Conservation (phyloP, 148 eudicot genomes). For the Chenopodium formosanum region DNA sequence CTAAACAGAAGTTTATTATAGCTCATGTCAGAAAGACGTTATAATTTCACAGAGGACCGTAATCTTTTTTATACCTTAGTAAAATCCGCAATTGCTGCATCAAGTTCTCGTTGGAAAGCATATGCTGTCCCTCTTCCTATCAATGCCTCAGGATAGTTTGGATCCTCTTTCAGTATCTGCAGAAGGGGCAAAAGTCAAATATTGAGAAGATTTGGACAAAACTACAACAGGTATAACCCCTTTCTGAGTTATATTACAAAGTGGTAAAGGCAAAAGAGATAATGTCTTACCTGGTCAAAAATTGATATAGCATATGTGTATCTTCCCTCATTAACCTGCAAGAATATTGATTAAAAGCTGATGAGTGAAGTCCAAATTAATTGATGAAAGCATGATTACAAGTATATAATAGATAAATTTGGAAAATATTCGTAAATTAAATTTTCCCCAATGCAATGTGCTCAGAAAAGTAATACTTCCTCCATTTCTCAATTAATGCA, state of each 20-base stretch:
- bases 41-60: not conserved
- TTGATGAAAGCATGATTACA: not conserved
- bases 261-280: constrained; percentile 8
- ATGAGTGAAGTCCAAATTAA: not conserved
- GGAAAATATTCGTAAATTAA: not conserved
- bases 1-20: constrained; percentile 36
- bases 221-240: not conserved
- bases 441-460: not conserved
- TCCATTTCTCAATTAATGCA: not conserved
- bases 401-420: not conserved
- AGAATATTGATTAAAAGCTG: not conserved
- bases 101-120: constrained; percentile 96
- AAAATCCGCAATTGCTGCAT: constrained; percentile 92
- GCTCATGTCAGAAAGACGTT: constrained; percentile 9
- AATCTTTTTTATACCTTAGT: constrained; percentile 56
- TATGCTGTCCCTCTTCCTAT: constrained; percentile 99
- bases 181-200: constrained; percentile 10
- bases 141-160: constrained; percentile 91
- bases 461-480: too few relatives aligned
- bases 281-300: constrained; percentile 75
- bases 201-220: not conserved
- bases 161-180: constrained; percentile 86
- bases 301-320: constrained; percentile 74
- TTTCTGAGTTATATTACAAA: not conserved
- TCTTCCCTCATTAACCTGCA: constrained; percentile 95